These are phyloP conservation scores for Dioszegia aurantiaca DNA, from an alignment of 768 basidiomycete species.

Conservation along the genomic window DNA sequence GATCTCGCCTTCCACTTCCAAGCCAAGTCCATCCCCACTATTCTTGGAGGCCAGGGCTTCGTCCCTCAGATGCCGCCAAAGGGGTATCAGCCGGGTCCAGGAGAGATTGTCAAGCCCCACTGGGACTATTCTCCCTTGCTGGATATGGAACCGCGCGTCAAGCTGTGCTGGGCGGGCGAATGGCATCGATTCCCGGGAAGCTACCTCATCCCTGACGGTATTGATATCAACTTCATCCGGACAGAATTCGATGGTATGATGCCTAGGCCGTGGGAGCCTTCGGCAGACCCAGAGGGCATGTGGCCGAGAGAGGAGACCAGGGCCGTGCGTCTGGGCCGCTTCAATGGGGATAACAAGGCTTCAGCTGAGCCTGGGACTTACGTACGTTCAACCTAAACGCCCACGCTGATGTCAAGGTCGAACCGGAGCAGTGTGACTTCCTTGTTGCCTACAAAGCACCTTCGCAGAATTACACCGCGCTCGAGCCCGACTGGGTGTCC, in stretches of 20 bases:
- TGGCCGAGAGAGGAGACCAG: constrained; percentile 67
- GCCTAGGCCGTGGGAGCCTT: constrained; percentile 70
- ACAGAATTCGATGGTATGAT: constrained; percentile 86
- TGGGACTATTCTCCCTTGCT: constrained; percentile 60
- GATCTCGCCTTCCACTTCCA: constrained; percentile 69
- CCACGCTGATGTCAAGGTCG: constrained; percentile 57
- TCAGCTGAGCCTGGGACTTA: constrained; percentile 64
- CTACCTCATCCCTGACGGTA: constrained; percentile 77
- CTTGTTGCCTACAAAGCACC: constrained; percentile 88
- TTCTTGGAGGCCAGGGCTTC: constrained; percentile 59
- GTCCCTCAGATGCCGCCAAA: constrained; percentile 46
- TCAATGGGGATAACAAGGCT: constrained; percentile 87
- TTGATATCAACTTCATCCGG: constrained; percentile 83
- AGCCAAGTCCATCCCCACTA: constrained; percentile 70
- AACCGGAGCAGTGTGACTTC: constrained; percentile 75
- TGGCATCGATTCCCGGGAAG: constrained; percentile 94
- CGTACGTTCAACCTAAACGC: constrained; percentile 57
- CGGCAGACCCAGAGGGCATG: constrained; percentile 49
- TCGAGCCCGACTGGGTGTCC: constrained; percentile 73
- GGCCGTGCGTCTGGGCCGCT: constrained; percentile 58
- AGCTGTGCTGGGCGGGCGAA: constrained; percentile 85
- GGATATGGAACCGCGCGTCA: constrained; percentile 62
- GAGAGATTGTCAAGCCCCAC: constrained; percentile 62
- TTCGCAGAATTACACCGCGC: constrained; percentile 56
- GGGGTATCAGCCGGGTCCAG: constrained; percentile 51